Conservation (phyloP, 371 early-diverging fungal species). For the Actinomortierella ambigua region DNA sequence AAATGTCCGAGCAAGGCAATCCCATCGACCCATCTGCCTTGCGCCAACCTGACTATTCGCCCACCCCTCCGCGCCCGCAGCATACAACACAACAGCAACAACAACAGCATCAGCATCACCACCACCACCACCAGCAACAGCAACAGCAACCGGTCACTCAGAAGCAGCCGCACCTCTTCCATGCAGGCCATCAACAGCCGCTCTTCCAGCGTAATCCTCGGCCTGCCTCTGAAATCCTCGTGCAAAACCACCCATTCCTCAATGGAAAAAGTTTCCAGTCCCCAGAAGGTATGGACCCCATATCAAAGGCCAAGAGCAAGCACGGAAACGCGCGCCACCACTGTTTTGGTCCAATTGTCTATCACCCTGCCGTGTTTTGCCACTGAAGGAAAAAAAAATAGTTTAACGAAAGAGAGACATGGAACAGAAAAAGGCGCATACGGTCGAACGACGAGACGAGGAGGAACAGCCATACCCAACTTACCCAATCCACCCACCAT, state of each 20-base stretch:
- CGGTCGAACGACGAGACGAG: slow-evolving; percentile 2
- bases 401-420: neutral
- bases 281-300: slow-evolving; percentile 39
- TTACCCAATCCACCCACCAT: neutral
- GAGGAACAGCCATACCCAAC: no score
- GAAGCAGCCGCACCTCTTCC: no score
- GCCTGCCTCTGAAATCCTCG: slow-evolving; percentile 41
- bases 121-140: slow-evolving; percentile 6
- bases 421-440: neutral
- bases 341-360: neutral
- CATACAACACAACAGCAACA: slow-evolving; percentile 30
- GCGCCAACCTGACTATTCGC: slow-evolving; percentile 32
- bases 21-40: slow-evolving; percentile 17
- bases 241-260: slow-evolving; percentile 21
- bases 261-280: slow-evolving; percentile 34
- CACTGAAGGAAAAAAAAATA: neutral
- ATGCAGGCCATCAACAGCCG: slow-evolving; percentile 8
- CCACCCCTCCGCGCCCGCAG: slow-evolving; percentile 35
- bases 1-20: slow-evolving; percentile 4
- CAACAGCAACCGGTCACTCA: neutral
- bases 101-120: slow-evolving; percentile 11
- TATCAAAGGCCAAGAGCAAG: no score
- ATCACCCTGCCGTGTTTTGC: slow-evolving; percentile 2
- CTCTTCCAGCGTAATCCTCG: slow-evolving; percentile 30
- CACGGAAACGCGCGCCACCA: neutral